A percentile compares a stretch with the other conserved stretches of the same genome.
These are phyloP conservation scores for Babesia ovata DNA, from an alignment of 169 alveolate species.

Conservation along the genomic window DNA sequence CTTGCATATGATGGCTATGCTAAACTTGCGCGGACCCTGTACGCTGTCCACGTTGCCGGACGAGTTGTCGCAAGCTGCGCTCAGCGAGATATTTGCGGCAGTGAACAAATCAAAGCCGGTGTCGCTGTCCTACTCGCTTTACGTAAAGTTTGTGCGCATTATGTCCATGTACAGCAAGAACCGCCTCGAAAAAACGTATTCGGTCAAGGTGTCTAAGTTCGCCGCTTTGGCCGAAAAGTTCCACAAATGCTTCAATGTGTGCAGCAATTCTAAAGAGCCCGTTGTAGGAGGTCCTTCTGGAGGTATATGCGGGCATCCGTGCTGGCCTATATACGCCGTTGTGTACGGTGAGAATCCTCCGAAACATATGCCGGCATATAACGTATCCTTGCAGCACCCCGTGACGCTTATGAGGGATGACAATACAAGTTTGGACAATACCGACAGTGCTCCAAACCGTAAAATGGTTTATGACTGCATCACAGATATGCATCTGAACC, in stretches of 20 bases:
- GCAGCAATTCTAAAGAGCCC: constrained; percentile 18
- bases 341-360: constrained; percentile 49
- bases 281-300: constrained; percentile 40
- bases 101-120: background rate
- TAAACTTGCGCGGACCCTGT: constrained; percentile 31
- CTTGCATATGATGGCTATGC: constrained; percentile 47
- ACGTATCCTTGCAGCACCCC: constrained; percentile 59
- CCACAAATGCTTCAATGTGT: constrained; percentile 9
- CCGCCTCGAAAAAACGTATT: constrained; percentile 28
- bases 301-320: constrained; percentile 56
- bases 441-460: background rate
- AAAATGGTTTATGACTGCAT: constrained; percentile 6
- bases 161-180: constrained; percentile 38
- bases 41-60: constrained; percentile 29
- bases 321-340: constrained; percentile 55
- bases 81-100: background rate
- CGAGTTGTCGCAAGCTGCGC: constrained; percentile 22
- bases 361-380: constrained; percentile 41
- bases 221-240: constrained; percentile 30
- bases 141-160: constrained; percentile 33
- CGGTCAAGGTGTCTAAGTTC: constrained; percentile 24
- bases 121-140: constrained; percentile 12
- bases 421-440: constrained; percentile 10
- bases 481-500: constrained; percentile 12
- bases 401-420: constrained; percentile 18